Conservation (phyloP, 2,329 filamentous ascomycete genomes). For the Leptographium wingfieldii region DNA sequence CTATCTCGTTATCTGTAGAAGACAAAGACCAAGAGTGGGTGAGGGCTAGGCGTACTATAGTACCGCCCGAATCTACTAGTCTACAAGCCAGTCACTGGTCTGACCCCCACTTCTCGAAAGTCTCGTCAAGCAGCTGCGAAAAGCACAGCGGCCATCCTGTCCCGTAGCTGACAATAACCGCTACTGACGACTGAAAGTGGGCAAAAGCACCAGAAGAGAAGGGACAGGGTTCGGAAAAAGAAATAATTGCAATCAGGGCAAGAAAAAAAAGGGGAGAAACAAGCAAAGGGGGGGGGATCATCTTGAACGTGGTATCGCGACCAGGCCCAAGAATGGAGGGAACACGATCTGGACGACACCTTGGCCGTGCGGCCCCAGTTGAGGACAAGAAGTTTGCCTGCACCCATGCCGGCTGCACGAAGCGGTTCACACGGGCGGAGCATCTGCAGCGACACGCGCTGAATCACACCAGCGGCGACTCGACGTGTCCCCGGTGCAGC, state of each 20-base stretch:
- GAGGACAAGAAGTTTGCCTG: conserved; percentile 9
- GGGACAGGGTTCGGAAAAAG: not conserved
- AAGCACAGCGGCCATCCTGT: too few relatives aligned
- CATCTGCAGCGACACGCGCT: conserved; percentile 72
- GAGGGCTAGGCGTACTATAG: too few relatives aligned
- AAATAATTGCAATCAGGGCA: not conserved
- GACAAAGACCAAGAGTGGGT: too few relatives aligned
- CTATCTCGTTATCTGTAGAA: not conserved
- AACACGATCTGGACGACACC: not conserved
- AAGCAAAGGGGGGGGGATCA: not conserved
- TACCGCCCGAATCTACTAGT: too few relatives aligned
- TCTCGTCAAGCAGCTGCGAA: too few relatives aligned
- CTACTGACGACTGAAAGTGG: not conserved
- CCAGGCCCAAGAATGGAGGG: conserved; percentile 3
- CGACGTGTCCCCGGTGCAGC: conserved; percentile 9
- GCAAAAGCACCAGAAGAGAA: not conserved
- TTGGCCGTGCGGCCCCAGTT: not conserved
- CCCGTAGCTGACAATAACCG: too few relatives aligned
- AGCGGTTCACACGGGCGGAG: conserved; percentile 69
- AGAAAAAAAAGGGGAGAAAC: not conserved
- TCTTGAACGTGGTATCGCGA: not conserved
- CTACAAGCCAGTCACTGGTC: too few relatives aligned
- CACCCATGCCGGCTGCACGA: conserved; percentile 50
- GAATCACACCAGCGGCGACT: conserved; percentile 35
- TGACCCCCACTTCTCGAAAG: too few relatives aligned